Evolutionary conservation across 768 basidiomycete species (phyloP), one percentile per base, ranked within the genome.

Genomic region (Trametes villosa): DNA sequence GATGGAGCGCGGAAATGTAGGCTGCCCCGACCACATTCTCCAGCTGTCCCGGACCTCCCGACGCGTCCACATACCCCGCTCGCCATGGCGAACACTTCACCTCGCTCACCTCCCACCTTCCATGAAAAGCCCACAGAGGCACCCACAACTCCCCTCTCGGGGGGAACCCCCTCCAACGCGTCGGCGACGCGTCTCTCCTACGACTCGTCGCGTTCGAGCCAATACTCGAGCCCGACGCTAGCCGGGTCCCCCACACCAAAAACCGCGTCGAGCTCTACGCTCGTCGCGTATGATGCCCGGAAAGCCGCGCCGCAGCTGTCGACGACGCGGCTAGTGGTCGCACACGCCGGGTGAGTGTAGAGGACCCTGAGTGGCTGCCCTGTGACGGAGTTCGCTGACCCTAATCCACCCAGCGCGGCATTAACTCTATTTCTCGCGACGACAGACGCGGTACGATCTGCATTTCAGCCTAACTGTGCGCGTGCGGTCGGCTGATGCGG

Each of bases 351-450:
- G 90, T 90, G 74, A 48, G 46, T 4, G 29, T 26, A 12, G 46
- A 60, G 68, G 72, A 59, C 29, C 8, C 40, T 59, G 34, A 29
- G 45, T 12, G 17, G 29, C n/a, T 34, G 18, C n/a, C 44, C 4
- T 31, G 40, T 41, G 51, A 53, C 40, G 58, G 42, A 44, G 58
- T 47, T 57, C 59, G 53, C 47, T 59, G 61, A 60, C 49, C 50
- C 42, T 12, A 51, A 44, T 34, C 24, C 30, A 49, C 59, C 29
- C 69, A 93, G 92, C 46, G 89, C 90, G 36, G 91, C 90, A 5
- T 72, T 94, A 74, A 81, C 91, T 11, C 72, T 94, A 56, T 94
- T 94, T 72, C 85, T 94, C 12, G 92, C 92, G 3, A 94, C 92
- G 12, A 94, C 92, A 6, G 92, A 94, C 72, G 84, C 89, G 50